These are phyloP conservation scores for Pythium aristosporum DNA, from an alignment of 352 stramenopile species.

Conservation along the genomic window DNA sequence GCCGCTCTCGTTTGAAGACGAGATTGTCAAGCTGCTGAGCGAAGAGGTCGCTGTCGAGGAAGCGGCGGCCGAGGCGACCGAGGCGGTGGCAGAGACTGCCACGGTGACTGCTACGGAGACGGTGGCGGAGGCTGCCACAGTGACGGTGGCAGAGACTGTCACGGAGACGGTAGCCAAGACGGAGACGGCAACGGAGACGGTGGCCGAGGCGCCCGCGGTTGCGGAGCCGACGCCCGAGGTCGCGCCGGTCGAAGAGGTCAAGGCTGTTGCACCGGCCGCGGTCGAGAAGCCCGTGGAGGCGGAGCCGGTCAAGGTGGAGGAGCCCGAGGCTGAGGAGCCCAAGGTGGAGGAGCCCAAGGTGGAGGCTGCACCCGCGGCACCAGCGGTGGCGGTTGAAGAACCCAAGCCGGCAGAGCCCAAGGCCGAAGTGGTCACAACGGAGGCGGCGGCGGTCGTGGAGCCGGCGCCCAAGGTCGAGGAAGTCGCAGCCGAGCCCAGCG, in stretches of 20 bases:
- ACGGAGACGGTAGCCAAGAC: not conserved
- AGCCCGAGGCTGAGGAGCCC: not conserved
- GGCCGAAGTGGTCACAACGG: not conserved
- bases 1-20: constrained; percentile 70
- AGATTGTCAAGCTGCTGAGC: constrained; percentile 74
- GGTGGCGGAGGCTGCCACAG: too few relatives aligned
- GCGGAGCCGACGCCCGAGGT: constrained; percentile 4
- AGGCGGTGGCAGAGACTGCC: not conserved
- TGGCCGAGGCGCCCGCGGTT: not conserved
- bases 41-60: constrained; percentile 33
- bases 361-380: not conserved
- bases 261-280: constrained; percentile 1
- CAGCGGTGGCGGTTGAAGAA: not conserved
- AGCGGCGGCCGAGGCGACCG: constrained; percentile 26
- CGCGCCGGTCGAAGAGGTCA: constrained; percentile 9
- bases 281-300: constrained; percentile 2
- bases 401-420: not conserved
- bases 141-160: too few relatives aligned
- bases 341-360: constrained; percentile 16
- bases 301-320: not conserved
- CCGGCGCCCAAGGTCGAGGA: constrained; percentile 12
- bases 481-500: not conserved
- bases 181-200: not conserved
- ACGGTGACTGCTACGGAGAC: not conserved
- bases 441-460: not conserved